Base-by-base conservation (phyloP, 169 alveolate species). In the Plasmodium billcollinsi region DNA sequence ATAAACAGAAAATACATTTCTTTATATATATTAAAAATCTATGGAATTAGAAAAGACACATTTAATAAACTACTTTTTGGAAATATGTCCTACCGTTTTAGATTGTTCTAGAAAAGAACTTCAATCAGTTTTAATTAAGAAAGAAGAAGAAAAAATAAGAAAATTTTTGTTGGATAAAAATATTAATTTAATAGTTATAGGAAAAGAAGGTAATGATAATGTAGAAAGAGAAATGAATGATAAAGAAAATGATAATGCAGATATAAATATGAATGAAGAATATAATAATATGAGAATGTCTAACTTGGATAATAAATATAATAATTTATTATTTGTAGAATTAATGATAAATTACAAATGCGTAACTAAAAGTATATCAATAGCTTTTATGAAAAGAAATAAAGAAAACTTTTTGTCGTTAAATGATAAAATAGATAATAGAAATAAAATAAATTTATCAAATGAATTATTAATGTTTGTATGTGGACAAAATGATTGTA, bases 81-180 rank as follows among this genome's bases (percentile, higher is more conserved):
- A 93, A 88, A 94, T 95, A 45, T 93, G 95, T 33, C 97, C 97
- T 14, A 91, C 97, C 12, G 93, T 93, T 39, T 90, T 95, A 66
- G 96, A 92, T 54, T 95, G 97, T 76, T 90, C 96, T 56, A 73
- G 97, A 70, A 95, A 92, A 90, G 93, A 93, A 74, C 80, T 95
- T 56, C 95, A 93, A 86, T 72, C 94, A 59, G 88, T 95, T 54
- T 89, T 95, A 49, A 92, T 96, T 12, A 93, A 94, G 52, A 83
- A 75, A 65, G 95, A 89, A 50, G 95, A 95, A 61, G 94, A 91
- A 14, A 93, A 89, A 62, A 76, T 95, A 73, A 76, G 88, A 73
- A 88, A 89, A 14, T 95, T 93, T 75, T 29, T 95, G n/a, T 72
- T 85, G 15, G 97, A 95, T 56, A 88, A 91, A 52, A 94, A 93